Conservation (phyloP, 108 stramenopile genomes). For the Epithemia pelagica region DNA sequence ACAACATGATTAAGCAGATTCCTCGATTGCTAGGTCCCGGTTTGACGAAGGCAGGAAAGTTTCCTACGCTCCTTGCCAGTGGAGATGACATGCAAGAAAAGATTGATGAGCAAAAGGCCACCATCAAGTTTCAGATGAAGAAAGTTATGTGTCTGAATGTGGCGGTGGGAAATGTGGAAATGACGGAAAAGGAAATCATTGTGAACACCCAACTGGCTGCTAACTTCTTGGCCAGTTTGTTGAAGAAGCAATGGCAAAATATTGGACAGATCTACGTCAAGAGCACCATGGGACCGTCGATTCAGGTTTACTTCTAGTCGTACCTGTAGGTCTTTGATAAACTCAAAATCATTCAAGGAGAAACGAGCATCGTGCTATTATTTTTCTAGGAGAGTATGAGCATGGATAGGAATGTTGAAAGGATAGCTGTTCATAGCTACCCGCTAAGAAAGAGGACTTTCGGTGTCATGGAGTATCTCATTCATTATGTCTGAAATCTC, state of each 20-base stretch:
- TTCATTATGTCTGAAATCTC: too few relatives aligned
- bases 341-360: too few relatives aligned
- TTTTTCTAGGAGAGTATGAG: too few relatives aligned
- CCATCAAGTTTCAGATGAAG: constrained; percentile 99
- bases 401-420: too few relatives aligned
- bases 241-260: constrained; percentile 99
- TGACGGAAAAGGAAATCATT: constrained; percentile 88
- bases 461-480: too few relatives aligned
- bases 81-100: constrained; percentile 96
- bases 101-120: constrained; percentile 97
- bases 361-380: too few relatives aligned
- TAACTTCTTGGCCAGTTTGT: constrained; percentile 97
- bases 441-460: too few relatives aligned
- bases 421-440: too few relatives aligned
- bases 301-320: constrained; percentile 98
- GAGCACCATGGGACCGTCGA: constrained; percentile 97
- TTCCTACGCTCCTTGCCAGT: constrained; percentile 92
- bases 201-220: constrained; percentile 96
- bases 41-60: constrained; percentile 99
- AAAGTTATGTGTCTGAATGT: constrained; percentile 99
- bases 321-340: too few relatives aligned
- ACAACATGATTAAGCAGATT: constrained; percentile 99
- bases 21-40: constrained; percentile 99
- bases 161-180: constrained; percentile 92
- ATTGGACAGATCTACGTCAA: constrained; percentile 99